These are phyloP conservation scores for Oropetium thomaeum DNA, from an alignment of 176 grass and related monocot genomes.

Conservation along the genomic window DNA sequence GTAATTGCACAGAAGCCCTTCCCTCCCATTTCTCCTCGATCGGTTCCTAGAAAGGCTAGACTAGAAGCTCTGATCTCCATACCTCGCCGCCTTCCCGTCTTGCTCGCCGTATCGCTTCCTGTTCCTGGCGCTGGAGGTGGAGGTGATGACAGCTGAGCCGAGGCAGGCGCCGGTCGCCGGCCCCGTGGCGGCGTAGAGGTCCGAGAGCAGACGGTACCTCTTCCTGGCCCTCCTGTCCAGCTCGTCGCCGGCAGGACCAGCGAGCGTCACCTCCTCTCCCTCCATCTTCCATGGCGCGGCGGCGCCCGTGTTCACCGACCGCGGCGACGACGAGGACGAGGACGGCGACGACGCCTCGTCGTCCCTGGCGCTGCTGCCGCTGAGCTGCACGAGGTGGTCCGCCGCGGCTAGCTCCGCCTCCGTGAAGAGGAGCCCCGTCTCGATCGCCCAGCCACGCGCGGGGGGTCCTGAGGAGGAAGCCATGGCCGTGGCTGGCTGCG, in stretches of 20 bases:
- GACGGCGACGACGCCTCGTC: background rate
- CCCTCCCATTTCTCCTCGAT: background rate
- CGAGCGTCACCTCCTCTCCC: background rate
- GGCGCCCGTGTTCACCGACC: conserved; percentile 37
- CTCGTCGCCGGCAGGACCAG: background rate
- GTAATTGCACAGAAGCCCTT: conserved; percentile 44
- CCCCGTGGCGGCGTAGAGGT: conserved; percentile 48
- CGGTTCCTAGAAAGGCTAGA: too few relatives aligned
- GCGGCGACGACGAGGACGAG: conserved; percentile 28
- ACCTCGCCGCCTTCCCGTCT: background rate
- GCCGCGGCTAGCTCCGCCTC: conserved; percentile 56
- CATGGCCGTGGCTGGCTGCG: background rate
- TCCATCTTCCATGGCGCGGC: background rate
- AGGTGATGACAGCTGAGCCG: background rate
- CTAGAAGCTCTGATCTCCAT: conserved; percentile 16
- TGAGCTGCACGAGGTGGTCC: conserved; percentile 65
- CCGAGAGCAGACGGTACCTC: conserved; percentile 41
- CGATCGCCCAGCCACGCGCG: background rate
- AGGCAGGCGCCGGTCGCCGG: background rate
- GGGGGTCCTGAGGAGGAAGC: background rate
- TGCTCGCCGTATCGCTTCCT: conserved; percentile 13
- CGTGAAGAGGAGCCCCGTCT: conserved; percentile 41
- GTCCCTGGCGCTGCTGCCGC: conserved; percentile 18
- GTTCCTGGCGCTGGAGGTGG: background rate
- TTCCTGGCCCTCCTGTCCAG: conserved; percentile 42